Base-by-base conservation (phyloP, 495 filamentous ascomycete species). In the Baudoinia panamericana region DNA sequence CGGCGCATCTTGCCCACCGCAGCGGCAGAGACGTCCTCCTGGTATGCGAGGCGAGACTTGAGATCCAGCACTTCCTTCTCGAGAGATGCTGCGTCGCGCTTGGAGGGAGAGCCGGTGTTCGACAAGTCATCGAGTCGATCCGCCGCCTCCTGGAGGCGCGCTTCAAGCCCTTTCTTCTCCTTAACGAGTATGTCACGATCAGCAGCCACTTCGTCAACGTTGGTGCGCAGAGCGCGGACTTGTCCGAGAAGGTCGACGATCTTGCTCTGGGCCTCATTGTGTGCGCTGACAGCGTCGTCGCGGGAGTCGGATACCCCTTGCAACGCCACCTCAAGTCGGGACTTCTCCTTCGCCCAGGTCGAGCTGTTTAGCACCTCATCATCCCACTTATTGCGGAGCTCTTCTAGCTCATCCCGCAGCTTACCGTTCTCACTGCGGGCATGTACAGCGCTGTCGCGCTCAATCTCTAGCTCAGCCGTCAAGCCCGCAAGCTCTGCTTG, bases 1-100 rank as follows among this genome's bases (percentile, higher is more conserved):
- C 88, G 78, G n/a, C 90, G 72, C 90, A 97, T 97, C 67, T 96
- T 96, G 55, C 85, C 88, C 31, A 96, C 80, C 0, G 90, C 90
- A 2, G 90, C 90, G 3, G 81, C 71, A 15, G 85, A 86, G 20
- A 96, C 78, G 56, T 97, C 90, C 60, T 95, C 83, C 55, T 94
- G 84, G 48, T 93, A 86, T 7, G 87, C 90, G 26, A 96, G 73
- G 38, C 71, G 74, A 6, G 84, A 77, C 63, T 92, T 95, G 44
- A 97, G 75, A 49, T 94, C 82, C 2, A 97, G 72, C 7, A 96
- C 68, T 51, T 94, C 85, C 35, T 78, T 78, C 57, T 96, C 87
- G 56, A 84, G 83, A 48, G 73, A 78, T 13, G 90, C 90, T 16
- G 90, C 90, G 55, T 93, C 86, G 23, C 88, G 79, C 66, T 94